phyloP scores from a whole-genome alignment of 768 basidiomycete species.

The Lactarius indigo region DNA sequence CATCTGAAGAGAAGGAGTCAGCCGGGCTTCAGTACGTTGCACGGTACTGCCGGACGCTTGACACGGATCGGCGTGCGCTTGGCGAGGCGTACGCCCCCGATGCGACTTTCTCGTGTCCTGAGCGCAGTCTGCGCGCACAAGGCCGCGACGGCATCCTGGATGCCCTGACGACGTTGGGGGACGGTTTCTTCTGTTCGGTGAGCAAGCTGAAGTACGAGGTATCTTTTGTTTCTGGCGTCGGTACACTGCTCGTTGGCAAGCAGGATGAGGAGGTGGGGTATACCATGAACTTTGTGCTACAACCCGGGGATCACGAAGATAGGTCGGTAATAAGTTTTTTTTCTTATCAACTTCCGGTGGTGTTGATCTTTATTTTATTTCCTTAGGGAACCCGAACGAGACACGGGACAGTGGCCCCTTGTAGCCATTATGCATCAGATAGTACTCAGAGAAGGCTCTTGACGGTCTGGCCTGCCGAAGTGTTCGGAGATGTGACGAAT shows the following conservation, averaged over 20 bases:
- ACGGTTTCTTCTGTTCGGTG: constrained; percentile 6
- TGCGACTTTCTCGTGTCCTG: constrained; percentile 18
- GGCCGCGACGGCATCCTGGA: constrained; percentile 7
- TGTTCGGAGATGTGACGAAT: neutral
- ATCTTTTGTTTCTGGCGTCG: constrained; percentile 4
- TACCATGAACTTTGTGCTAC: constrained; percentile 21
- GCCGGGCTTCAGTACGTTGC: constrained; percentile 12
- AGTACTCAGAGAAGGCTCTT: neutral
- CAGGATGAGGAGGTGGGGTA: neutral
- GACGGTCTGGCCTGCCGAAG: neutral
- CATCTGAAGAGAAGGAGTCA: neutral
- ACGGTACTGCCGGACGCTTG: constrained; percentile 17
- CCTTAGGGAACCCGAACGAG: neutral
- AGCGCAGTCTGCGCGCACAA: constrained; percentile 6
- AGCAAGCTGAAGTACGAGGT: constrained; percentile 15
- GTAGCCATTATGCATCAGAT: constrained; percentile 21
- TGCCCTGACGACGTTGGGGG: constrained; percentile 3
- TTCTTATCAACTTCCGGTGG: neutral
- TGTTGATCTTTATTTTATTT: neutral
- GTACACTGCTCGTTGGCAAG: constrained; percentile 11
- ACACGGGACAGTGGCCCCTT: neutral
- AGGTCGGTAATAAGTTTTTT: neutral
- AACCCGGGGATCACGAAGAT: neutral
- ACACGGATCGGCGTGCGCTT: constrained; percentile 15
- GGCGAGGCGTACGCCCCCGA: constrained; percentile 9